These are phyloP conservation scores for Orbilia brochopaga DNA, from an alignment of 2,329 filamentous ascomycete genomes.

Conservation along the genomic window DNA sequence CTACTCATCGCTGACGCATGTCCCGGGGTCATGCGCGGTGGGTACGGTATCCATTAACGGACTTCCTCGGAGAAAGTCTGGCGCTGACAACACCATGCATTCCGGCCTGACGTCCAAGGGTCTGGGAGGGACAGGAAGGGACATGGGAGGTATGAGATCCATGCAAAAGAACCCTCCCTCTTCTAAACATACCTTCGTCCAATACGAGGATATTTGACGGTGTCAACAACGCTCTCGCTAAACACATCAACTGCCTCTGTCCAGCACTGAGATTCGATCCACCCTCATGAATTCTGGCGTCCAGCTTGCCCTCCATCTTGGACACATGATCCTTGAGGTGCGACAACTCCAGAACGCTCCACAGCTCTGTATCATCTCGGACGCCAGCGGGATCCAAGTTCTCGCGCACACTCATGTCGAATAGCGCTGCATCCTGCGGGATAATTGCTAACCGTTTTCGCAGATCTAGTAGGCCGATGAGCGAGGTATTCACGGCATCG, in stretches of 20 bases:
- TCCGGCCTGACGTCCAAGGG: not conserved
- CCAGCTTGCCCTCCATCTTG: constrained; percentile 84
- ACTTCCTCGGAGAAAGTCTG: constrained; percentile 16
- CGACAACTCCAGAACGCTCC: constrained; percentile 94
- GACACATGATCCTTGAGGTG: constrained; percentile 88
- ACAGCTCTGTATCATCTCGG: constrained; percentile 95
- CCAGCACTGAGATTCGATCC: constrained; percentile 95
- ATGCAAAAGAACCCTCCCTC: constrained; percentile 5
- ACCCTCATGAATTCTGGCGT: constrained; percentile 90
- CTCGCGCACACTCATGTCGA: constrained; percentile 89
- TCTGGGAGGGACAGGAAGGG: constrained; percentile 13
- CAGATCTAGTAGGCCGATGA: constrained; percentile 87
- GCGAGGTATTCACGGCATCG: constrained; percentile 85
- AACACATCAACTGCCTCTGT: constrained; percentile 89
- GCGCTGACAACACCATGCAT: not conserved
- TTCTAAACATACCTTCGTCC: constrained; percentile 81
- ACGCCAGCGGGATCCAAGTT: constrained; percentile 89
- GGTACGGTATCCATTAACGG: not conserved
- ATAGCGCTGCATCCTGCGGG: constrained; percentile 94
- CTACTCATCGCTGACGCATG: constrained; percentile 28
- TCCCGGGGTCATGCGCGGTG: constrained; percentile 52
- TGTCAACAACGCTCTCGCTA: constrained; percentile 90
- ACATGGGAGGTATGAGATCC: constrained; percentile 8
- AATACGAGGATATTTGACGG: constrained; percentile 96
- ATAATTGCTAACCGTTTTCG: constrained; percentile 92